Evolutionary conservation across 768 basidiomycete genomes (phyloP).

Genomic region (Tricholoma sp.): DNA sequence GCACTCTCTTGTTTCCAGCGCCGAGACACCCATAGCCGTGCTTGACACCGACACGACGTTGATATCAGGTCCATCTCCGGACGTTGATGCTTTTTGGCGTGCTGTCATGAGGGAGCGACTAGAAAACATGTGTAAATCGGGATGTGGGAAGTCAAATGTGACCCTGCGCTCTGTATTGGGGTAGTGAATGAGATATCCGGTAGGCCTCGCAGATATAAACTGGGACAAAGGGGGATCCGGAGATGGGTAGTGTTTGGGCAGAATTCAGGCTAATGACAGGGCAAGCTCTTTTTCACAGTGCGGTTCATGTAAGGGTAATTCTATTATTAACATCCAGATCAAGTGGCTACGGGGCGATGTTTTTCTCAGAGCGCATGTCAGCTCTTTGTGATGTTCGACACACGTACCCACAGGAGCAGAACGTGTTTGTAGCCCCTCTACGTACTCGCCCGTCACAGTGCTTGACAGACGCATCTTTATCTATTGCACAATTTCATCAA

Average conservation of each 20-base stretch:
- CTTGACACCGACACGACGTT: slow-evolving; percentile 62
- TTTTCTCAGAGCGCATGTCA: slow-evolving; percentile 41
- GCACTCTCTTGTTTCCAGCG: slow-evolving; percentile 37
- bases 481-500: slow-evolving; percentile 34
- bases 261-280: slow-evolving; percentile 48
- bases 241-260: slow-evolving; percentile 51
- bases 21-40: slow-evolving; percentile 44
- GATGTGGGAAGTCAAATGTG: slow-evolving; percentile 48
- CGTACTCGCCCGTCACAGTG: slow-evolving; percentile 37
- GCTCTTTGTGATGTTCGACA: slow-evolving; percentile 12
- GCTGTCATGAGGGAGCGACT: slow-evolving; percentile 30
- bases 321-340: slow-evolving; percentile 10
- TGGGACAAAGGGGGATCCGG: slow-evolving; percentile 38
- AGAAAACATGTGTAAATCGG: slow-evolving; percentile 29
- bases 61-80: slow-evolving; percentile 46
- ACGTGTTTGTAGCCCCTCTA: slow-evolving; percentile 44
- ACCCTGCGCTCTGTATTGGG: slow-evolving; percentile 38
- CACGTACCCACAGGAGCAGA: slow-evolving; percentile 26
- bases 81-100: slow-evolving; percentile 50
- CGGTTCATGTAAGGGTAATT: not conserved
- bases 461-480: slow-evolving; percentile 32
- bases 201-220: slow-evolving; percentile 49
- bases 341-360: slow-evolving; percentile 57
- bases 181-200: slow-evolving; percentile 22
- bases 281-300: slow-evolving; percentile 22